Base-by-base conservation (phyloP, 1,284 basidiomycete species). In the Anthracocystis setariae region DNA sequence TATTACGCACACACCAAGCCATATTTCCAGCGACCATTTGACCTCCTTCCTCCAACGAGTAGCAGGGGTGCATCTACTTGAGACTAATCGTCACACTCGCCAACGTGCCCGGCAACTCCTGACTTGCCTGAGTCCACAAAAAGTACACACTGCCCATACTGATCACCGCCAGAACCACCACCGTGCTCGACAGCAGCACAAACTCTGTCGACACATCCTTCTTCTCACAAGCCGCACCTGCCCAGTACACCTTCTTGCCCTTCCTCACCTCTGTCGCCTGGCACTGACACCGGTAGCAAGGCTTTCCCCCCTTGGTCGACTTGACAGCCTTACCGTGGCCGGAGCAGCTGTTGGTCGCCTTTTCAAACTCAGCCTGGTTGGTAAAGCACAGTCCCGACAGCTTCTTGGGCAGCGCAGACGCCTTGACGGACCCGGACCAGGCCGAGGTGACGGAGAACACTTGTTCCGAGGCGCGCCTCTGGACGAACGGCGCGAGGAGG, bases 211-310 rank as follows among this genome's bases (percentile, higher is more conserved):
- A 67, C 5, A 74, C 52, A 48, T 81, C 79, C 60, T 75, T 65
- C 61, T 80, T 81, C 69, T 81, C 75, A 52, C 79, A 81, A 18
- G 79, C 79, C 2, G 68, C 62, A 18, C 79, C 79, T 0, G 77
- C 69, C 76, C 76, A 81, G 53, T 73, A 56, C 2, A 51, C 57
- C 40, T 62, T 71, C 21, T 67, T 62, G 18, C 71, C 70, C 45
- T 59, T 54, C 23, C 59, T 58, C 38, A 53, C 52, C 45, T 71
- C 65, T 7, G 67, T 76, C 0, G 61, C n/a, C 29, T 55, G 44
- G 68, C 80, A 82, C 45, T 69, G 48, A 68, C 80, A 82, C 7
- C 74, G 59, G 44, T 62, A 82, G 64, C 80, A 80, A 35, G 67
- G 50, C 33, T 55, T 46, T 13, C 77, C 80, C 15, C 78, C 80